Conservation (phyloP, 257 asterid genomes). For the Nicotiana noctiflora region DNA sequence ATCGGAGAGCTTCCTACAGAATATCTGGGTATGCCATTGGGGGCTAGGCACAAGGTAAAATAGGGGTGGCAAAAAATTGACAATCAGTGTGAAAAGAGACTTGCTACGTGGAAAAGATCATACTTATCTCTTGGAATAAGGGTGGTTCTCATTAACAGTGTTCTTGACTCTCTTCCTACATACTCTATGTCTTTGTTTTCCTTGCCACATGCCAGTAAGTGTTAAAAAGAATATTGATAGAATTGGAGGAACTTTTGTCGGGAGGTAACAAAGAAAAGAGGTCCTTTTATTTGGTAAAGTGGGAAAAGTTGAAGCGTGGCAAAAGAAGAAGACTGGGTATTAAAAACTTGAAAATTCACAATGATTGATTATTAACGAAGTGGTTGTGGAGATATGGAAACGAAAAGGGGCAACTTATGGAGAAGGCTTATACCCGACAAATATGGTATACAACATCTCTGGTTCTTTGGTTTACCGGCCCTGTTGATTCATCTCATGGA, state of each 20-base stretch:
- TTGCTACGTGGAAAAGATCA: not conserved
- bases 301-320: not conserved
- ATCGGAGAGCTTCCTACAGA: not conserved
- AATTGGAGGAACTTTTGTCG: not conserved
- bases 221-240: not conserved
- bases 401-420: not conserved
- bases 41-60: not conserved
- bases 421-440: not conserved
- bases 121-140: not conserved
- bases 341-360: not conserved
- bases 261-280: not conserved
- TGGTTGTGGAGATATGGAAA: not conserved
- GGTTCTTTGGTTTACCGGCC: not conserved
- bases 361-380: not conserved
- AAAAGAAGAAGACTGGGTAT: not conserved
- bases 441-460: not conserved
- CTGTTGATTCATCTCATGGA: not conserved
- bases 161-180: not conserved
- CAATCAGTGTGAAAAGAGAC: not conserved
- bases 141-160: too few relatives aligned
- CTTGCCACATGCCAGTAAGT: not conserved
- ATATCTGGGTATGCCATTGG: not conserved
- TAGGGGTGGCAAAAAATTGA: not conserved
- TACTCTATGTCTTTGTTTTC: not conserved
- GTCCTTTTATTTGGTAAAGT: not conserved